Base-by-base conservation (phyloP, 768 basidiomycete genomes). In the Tephrocybe sp. region DNA sequence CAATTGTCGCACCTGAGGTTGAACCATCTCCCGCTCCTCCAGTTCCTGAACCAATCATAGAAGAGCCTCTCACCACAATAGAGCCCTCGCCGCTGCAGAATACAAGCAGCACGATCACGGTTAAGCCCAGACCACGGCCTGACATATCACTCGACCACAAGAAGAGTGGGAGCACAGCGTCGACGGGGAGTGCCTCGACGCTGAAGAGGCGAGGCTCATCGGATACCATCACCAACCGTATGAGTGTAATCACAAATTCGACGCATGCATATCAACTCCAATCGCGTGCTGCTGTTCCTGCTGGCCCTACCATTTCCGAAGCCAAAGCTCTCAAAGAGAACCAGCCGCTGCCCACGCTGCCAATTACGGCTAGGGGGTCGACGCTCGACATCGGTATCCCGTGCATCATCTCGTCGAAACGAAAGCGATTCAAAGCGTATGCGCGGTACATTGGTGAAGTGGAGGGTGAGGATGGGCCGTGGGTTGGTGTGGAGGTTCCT, bases 401-500 rank as follows among this genome's bases (percentile, higher is more conserved):
- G 0, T 94, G 93, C 70, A 92, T 94, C 65, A 88, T 94, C 56
- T 81, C 89, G 2, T 87, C 85, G 36, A 88, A 90, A 64, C 79
- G 88, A 32, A 85, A 86, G 55, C 80, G 90, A 8, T 92, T 94
- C 77, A 85, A 88, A 44, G 93, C 93, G 0, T 87, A 84, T 61
- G 93, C 91, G 18, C 74, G 92, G 4, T 94, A 95, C 64, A 92
- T 95, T 45, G 93, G 89, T 5, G 90, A 92, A 62, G 84, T 95
- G 1, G 77, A 81, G 43, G 93, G 92, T 32, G 89, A 93, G 65
- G 58, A 63, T 4, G 93, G 93, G 1, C 83, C 89, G 0, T 95
- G 93, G 93, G 89, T 94, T 6, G 93, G 93, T 12, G 89, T 95
- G 14, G 93, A 95, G 65, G 89, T 93, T 10, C 90, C 91, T 1